Conservation (phyloP, 75 land plant species). For the Ceratopteris richardii region DNA sequence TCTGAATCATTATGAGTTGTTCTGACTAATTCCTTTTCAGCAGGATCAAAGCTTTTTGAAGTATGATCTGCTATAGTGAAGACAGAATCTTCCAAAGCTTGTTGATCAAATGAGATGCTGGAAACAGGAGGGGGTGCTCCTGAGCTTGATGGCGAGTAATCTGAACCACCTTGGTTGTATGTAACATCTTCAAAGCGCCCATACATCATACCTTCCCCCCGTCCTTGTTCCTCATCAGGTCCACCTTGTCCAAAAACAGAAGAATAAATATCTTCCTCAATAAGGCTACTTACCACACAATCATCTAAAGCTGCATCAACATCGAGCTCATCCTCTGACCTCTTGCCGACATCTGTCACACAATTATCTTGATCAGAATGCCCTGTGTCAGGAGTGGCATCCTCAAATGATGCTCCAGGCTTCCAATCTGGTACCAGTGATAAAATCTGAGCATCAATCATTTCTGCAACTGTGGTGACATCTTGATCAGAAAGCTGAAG, state of each 20-base stretch:
- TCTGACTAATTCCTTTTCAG: conserved; percentile 23
- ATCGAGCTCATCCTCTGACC: neutral
- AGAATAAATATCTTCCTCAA: neutral
- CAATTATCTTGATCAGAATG: conserved; percentile 4
- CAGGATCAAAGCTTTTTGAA: conserved; percentile 35
- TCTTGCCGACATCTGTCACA: neutral
- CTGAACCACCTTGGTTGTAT: conserved; percentile 22
- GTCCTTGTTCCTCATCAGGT: conserved; percentile 12
- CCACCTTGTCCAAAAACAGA: neutral
- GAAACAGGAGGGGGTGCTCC: conserved; percentile 20
- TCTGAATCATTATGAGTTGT: conserved; percentile 9
- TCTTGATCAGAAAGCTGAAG: conserved; percentile 54
- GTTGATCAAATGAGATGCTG: conserved; percentile 25
- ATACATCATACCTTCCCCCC: conserved; percentile 35
- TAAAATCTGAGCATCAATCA: conserved; percentile 49
- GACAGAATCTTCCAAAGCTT: conserved; percentile 16
- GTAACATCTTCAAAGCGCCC: conserved; percentile 50
- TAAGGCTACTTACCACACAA: no score
- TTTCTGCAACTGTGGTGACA: conserved; percentile 52
- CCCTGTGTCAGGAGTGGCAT: conserved; percentile 1
- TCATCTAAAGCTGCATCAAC: neutral
- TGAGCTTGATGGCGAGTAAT: conserved; percentile 20
- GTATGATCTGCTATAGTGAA: conserved; percentile 27
- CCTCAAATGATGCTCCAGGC: conserved; percentile 9
- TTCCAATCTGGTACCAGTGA: conserved; percentile 14